Base-by-base conservation (phyloP, 2,329 filamentous ascomycete genomes). In the Neofusicoccum ribis region DNA sequence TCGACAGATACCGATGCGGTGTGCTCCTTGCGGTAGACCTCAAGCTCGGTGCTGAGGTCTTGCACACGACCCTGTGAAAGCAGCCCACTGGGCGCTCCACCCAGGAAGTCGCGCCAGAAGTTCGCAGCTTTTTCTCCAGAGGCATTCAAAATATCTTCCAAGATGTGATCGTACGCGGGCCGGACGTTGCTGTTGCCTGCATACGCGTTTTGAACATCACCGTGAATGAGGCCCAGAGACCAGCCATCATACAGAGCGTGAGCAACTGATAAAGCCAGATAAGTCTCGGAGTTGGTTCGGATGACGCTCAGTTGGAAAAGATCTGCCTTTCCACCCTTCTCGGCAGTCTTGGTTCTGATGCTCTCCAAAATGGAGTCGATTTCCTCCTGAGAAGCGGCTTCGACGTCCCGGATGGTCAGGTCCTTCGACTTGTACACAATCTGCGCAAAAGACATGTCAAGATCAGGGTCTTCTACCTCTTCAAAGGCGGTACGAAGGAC, bases 241-340 rank as follows among this genome's bases (percentile, higher is more conserved):
- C 89, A 93, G 0, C 93, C 93, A 72, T 97, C 93, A 69, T 97
- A 97, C 20, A 97, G 82, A 1, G 93, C 92, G 76, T 97, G 93
- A 0, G 93, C 85, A 44, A 97, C 88, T 0, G 92, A 93, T 1
- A 97, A 74, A 4, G 86, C 65, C n/a, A 87, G 70, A 65, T 83
- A 84, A 3, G 63, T 72, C 15, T 77, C 73, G 5, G 67, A 59
- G 0, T 71, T 64, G 20, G 77, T 72, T 15, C 74, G 67, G 20
- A 82, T 69, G 3, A 82, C 59, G 3, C 75, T 77, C 14, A 86
- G 63, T 15, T 76, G 76, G 34, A 70, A 74, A 59, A 27, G 77
- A 70, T 44, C 70, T 69, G 3, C 66, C n/a, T 64, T 58, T 1
- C 56, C 31, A 23, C 61, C 44, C 3, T 54, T 50, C 3, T 61